Conservation (phyloP, 371 early-diverging fungal genomes). For the Mortierella sp. region DNA sequence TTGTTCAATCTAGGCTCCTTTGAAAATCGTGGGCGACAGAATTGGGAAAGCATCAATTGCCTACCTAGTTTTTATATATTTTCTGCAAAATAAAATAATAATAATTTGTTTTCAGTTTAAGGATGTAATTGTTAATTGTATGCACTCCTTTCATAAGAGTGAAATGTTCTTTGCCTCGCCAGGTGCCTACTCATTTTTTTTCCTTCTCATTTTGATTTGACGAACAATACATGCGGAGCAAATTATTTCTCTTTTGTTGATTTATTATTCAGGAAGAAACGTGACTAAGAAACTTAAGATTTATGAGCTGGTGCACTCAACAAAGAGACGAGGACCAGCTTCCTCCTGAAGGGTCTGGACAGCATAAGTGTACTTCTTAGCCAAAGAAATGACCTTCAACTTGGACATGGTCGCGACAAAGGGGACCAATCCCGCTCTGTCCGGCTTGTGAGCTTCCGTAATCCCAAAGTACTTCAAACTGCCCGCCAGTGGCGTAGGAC, state of each 20-base stretch:
- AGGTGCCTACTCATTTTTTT: too few relatives aligned
- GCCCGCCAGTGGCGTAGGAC: neutral
- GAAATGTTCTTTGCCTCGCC: too few relatives aligned
- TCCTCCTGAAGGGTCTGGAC: neutral
- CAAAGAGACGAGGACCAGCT: constrained; percentile 25
- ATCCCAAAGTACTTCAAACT: constrained; percentile 24
- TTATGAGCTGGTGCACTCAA: neutral
- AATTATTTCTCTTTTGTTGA: neutral
- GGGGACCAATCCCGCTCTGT: neutral
- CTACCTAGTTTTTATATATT: neutral
- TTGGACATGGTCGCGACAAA: constrained; percentile 28
- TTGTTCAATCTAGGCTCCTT: neutral
- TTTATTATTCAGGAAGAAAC: too few relatives aligned
- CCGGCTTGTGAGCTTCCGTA: constrained; percentile 10
- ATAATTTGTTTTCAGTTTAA: too few relatives aligned
- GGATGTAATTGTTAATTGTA: too few relatives aligned
- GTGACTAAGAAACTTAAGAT: too few relatives aligned
- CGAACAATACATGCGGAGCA: neutral
- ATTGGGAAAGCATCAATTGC: constrained; percentile 1
- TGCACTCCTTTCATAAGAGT: too few relatives aligned
- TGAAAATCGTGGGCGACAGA: neutral
- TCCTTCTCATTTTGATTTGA: too few relatives aligned
- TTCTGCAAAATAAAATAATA: too few relatives aligned
- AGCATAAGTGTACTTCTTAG: constrained; percentile 3
- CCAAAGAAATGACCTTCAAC: constrained; percentile 22